Base-by-base conservation (phyloP, 768 basidiomycete species). In the Naganishia antarctica region DNA sequence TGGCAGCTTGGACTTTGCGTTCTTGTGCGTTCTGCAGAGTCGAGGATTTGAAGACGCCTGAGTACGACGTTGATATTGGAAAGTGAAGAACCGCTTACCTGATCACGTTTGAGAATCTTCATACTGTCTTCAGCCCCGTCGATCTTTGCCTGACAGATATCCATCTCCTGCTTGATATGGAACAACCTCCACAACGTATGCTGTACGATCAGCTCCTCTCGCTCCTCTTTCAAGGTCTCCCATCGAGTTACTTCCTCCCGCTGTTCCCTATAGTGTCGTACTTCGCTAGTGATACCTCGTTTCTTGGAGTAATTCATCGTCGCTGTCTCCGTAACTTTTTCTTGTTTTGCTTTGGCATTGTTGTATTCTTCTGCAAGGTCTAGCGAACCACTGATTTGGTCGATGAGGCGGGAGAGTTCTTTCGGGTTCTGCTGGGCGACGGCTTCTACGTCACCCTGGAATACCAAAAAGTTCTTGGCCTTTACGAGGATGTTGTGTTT, bases 391-490 rank as follows among this genome's bases (percentile, higher is more conserved):
- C 87, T 89, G 66, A 98, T 97, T 74, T 97, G 91, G 69, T 99
- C 96, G 48, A 99, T 88, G 32, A 98, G 86, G 18, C 85, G 84
- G 0, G 93, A 83, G 23, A 98, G 84, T 70, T 94, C 92, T 64
- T 86, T 86, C 16, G 96, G 85, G 0, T 89, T 91, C 70, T 99
- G 96, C 2, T 90, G 89, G 0, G 96, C 96, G 34, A 99, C 90
- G 1, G 91, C 90, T 79, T 99, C 96, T 32, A 99, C 96, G 74
- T 98, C 96, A 58, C 96, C 96, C 74, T 99, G 96, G 80, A 99
- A 98, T 12, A 98, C 96, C 59, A 98, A 86, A 73, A 98, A 99
- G 80, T 98, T 98, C 81, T 97, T 97, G 13, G 96, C 96, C 79
- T 96, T 97, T 72, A 98, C 92, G 49, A 98, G 88, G 72, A 99